Base-by-base conservation (phyloP, 2,329 filamentous ascomycete species). In the Aureobasidium subglaciale region DNA sequence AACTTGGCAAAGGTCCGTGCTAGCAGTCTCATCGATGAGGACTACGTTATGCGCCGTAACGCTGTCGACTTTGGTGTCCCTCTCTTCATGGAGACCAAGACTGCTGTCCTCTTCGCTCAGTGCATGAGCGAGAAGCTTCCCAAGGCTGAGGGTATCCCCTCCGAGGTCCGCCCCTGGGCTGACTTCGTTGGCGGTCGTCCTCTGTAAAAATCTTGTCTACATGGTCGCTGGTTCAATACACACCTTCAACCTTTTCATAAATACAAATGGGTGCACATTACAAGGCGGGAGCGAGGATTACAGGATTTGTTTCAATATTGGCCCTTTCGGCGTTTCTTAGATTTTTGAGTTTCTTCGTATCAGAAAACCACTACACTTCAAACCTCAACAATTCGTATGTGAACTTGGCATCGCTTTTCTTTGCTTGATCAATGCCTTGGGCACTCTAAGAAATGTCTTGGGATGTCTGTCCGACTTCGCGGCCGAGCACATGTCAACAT, bases 31-130 rank as follows among this genome's bases (percentile, higher is more conserved):
- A 77, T 88, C 59, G 93, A 99, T 69, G 89, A 95, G 67, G 91
- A 99, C 77, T 99, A 99, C 67, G 90, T 99, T 56, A 97, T 97
- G 92, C 84, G 93, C 67, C 84, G 93, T 70, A 99, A 99, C 69
- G 93, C 93, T 25, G 93, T 99, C 56, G 93, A 99, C 75, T 99
- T 99, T 71, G 92, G 92, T 64, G 90, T 97, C 29, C 93, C 93
- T 46, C 79, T 99, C 56, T 97, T 99, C 73, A 96, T 96, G 91
- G 92, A 97, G 78, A 90, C 91, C 55, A 92, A 93, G 90, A 99
- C 93, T 64, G 92, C 93, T 59, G 85, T 93, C 62, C 87, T 97
- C 65, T 97, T 97, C 68, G 90, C 93, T 59, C 88, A 90, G 73
- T 97, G 93, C 75, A 95, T 99, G 89, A 93, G 80, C 74, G 88